These are phyloP conservation scores for Trichopus zeylanicus DNA, from an alignment of 116 monocot genomes.

Conservation along the genomic window DNA sequence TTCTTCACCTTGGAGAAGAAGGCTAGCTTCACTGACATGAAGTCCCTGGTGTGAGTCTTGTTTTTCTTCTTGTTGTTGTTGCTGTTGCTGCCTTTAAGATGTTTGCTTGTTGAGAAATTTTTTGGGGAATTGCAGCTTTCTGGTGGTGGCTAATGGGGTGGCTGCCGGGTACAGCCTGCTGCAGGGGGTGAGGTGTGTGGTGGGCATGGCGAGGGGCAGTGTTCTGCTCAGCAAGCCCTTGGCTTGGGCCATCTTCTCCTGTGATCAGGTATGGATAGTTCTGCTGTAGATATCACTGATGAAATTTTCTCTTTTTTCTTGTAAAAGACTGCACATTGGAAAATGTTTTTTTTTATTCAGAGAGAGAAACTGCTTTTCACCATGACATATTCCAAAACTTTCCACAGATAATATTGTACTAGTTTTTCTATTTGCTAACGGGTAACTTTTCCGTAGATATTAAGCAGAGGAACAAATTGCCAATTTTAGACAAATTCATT, in stretches of 20 bases:
- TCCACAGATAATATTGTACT: too few species aligned
- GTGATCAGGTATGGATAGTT: conserved; percentile 63
- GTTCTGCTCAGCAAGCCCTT: conserved; percentile 55
- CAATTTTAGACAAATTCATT: too few species aligned
- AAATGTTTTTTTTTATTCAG: too few species aligned
- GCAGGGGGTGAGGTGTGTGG: conserved; percentile 69
- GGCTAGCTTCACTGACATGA: conserved; percentile 64
- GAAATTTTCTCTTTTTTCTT: too few species aligned
- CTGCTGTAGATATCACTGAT: too few species aligned
- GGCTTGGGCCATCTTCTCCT: conserved; percentile 78
- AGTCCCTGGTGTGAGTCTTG: conserved; percentile 41
- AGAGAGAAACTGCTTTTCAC: too few species aligned
- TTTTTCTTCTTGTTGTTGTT: not conserved
- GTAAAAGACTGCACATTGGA: too few species aligned
- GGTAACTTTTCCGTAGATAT: too few species aligned
- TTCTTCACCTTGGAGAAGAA: conserved; percentile 79
- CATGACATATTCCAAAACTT: too few species aligned
- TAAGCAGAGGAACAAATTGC: too few species aligned
- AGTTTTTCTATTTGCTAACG: too few species aligned
- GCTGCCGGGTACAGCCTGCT: conserved; percentile 72
- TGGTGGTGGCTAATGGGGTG: conserved; percentile 69
- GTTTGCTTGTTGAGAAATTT: not conserved
- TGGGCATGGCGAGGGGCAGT: conserved; percentile 50
- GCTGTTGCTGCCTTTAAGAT: not conserved
- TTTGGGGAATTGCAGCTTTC: conserved; percentile 33